Evolutionary conservation across 2,329 filamentous ascomycete species (phyloP).

Genomic region (Coniosporium tulheliwenetii): DNA sequence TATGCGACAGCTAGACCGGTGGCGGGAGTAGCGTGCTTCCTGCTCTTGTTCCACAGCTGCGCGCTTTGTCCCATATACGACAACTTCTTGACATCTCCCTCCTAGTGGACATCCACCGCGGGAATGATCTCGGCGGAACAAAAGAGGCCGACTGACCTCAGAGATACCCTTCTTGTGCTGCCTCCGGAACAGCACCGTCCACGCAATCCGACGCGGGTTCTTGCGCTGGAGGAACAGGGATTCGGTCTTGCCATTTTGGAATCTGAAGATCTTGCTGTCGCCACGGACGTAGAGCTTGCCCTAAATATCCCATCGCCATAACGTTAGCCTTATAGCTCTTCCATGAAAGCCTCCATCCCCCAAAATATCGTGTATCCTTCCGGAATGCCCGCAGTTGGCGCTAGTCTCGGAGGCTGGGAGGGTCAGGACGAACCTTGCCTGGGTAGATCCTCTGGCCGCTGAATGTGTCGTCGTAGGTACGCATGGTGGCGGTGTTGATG

Average conservation of each 20-base stretch:
- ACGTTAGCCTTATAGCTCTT: slow-evolving; percentile 1
- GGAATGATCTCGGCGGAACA: no score
- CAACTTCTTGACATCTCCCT: no score
- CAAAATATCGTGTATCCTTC: background rate
- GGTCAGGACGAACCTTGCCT: slow-evolving; percentile 48
- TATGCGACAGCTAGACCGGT: background rate
- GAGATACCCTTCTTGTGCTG: slow-evolving; percentile 99
- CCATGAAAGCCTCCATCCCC: slow-evolving; percentile 7
- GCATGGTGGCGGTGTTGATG: slow-evolving; percentile 42
- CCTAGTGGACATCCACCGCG: no score
- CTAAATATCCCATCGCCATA: slow-evolving; percentile 32
- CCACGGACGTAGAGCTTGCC: slow-evolving; percentile 99
- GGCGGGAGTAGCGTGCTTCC: background rate
- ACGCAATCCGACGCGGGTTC: slow-evolving; percentile 98
- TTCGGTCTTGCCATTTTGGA: slow-evolving; percentile 99
- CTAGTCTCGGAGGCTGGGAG: background rate
- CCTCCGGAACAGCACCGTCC: slow-evolving; percentile 95
- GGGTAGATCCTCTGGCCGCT: slow-evolving; percentile 67
- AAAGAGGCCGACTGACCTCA: slow-evolving; percentile 57
- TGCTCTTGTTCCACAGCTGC: background rate
- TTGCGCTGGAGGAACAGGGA: slow-evolving; percentile 99
- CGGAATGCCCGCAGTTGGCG: background rate
- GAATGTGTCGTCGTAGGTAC: slow-evolving; percentile 68
- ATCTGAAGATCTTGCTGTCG: slow-evolving; percentile 99
- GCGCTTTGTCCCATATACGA: background rate